Base-by-base conservation (phyloP, 306 rosid species). In the Datisca glomerata region DNA sequence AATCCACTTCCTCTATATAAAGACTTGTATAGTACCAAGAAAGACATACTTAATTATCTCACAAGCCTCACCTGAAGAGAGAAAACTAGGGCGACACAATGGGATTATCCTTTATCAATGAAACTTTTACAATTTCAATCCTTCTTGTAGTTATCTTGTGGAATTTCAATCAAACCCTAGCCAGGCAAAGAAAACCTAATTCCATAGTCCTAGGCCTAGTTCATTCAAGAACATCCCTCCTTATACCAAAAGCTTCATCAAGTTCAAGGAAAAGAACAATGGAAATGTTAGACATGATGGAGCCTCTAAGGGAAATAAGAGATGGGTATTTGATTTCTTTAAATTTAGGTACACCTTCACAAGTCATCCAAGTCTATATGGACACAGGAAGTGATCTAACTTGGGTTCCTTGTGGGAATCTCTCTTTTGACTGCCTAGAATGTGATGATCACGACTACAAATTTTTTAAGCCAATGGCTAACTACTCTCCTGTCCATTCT, bases 321-420 rank as follows among this genome's bases (percentile, higher is more conserved):
- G 75, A 73, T 65, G 80, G 80, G 7, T 73, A 68, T 47, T 22
- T 73, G 41, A 34, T 73, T 7, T 48, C 80, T 21, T 57, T 73
- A 4, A 46, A 32, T 32, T 20, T 73, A 9, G 80, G 80, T 42
- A 55, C 80, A 53, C 76, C 76, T 42, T 53, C 76, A 51, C 75
- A 73, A 52, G 64, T 56, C 49, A 43, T 64, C 43, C 72, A 73
- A 60, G 69, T 64, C 16, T 73, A 68, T 7, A 56, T 73, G 72
- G 80, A 73, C 28, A 73, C 80, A 1, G 80, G 80, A 4, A 73
- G 80, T 64, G 80, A 73, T 36, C 80, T 73, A 4, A 60, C 72
- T 3, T 73, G 80, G 80, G 80, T 73, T 51, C 80, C 80, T 16
- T 73, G 80, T 45, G 75, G 75, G 29, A 64, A 64, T 37, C 29